Base-by-base conservation (phyloP, 495 filamentous ascomycete species). In the Podospora conica region DNA sequence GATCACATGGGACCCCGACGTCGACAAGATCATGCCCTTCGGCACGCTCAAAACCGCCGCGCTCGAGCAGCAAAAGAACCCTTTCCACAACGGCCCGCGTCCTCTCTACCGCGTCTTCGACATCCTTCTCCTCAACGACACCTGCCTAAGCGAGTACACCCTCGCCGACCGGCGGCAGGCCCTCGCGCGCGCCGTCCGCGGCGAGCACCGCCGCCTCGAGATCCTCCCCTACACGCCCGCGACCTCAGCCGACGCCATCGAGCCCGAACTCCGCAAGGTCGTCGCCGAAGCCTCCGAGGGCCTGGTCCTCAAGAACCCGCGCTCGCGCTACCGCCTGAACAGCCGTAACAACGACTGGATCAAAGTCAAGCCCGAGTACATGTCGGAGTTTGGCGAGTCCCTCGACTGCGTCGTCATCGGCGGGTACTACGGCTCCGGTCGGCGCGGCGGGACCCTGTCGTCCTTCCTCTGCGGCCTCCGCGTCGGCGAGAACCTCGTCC, bases 341-440 rank as follows among this genome's bases (percentile, higher is more conserved):
- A 90, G 92, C 68, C 90, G 95, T 28, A 95, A 95, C 72, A 92
- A 97, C 71, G 90, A 96, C 79, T 98, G 95, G 95, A 91, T 98
- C 81, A 98, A 98, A 75, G 93, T 98, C 21, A 98, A 98, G 74
- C 95, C 95, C 6, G 95, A 98, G 66, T 98, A 98, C 77, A 97
- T 98, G 95, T 88, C 87, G 24, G 95, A 96, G 68, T 97, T 93
- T 73, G 95, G 95, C 64, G 95, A 98, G 77, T 91, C 88, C 7
- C 85, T 98, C 10, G 95, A 98, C 73, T 88, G 92, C 60, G 79
- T 96, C 20, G 83, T 98, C 7, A 84, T 98, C 55, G 95, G 95
- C 53, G 96, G 94, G 27, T 98, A 97, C 78, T 98, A 90, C 75
- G 95, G 95, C 4, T 88, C 87, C 25, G 95, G 95, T 0, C 86